Evolutionary conservation across 169 alveolate species (phyloP).

Genomic region (Perkinsus marinus): DNA sequence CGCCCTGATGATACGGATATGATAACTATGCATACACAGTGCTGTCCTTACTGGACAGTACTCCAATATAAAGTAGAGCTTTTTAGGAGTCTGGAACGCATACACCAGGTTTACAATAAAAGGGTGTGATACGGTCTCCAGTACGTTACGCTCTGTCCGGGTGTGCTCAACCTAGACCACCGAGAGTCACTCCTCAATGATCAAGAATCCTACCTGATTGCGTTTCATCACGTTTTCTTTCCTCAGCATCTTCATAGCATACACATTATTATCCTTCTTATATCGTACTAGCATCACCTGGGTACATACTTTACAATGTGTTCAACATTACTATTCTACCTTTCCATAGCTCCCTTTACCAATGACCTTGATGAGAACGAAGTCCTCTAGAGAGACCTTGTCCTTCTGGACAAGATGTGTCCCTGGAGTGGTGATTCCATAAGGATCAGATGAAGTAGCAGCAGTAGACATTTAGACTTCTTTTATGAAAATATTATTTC

Average conservation of each 20-base stretch:
- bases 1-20: neutral
- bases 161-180: constrained; percentile 44
- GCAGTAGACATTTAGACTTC: neutral
- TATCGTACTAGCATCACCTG: constrained; percentile 60
- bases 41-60: constrained; percentile 68
- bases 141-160: constrained; percentile 56
- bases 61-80: constrained; percentile 66
- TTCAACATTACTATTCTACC: neutral
- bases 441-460: neutral
- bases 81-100: constrained; percentile 60
- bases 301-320: neutral
- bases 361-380: constrained; percentile 35
- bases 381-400: constrained; percentile 38
- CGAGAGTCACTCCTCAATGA: neutral
- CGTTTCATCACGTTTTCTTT: constrained; percentile 51
- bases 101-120: constrained; percentile 62
- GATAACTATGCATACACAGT: neutral
- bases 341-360: constrained; percentile 61
- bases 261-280: constrained; percentile 48
- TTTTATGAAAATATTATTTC: neutral
- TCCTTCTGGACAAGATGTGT: neutral
- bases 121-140: constrained; percentile 55
- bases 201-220: constrained; percentile 28
- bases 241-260: constrained; percentile 69
- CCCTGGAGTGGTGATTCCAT: neutral